phyloP scores from a whole-genome alignment of 1,284 basidiomycete species.

The Sporisorium scitamineum region DNA sequence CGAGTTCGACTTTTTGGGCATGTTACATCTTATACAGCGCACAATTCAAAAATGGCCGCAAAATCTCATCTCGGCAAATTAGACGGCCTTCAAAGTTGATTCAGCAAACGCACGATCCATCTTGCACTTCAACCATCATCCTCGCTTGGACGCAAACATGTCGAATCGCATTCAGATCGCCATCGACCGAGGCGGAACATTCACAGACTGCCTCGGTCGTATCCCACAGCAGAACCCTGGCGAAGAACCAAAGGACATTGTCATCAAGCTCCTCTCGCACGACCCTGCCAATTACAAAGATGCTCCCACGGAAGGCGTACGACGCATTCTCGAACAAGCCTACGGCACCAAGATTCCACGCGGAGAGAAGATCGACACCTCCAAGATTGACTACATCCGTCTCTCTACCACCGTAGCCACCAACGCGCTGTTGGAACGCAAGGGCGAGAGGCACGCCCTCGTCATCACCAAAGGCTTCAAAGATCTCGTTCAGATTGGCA shows the following conservation, averaged over 20 bases:
- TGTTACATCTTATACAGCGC: background rate
- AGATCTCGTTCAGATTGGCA: constrained; percentile 89
- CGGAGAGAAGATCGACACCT: constrained; percentile 78
- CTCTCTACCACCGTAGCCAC: constrained; percentile 96
- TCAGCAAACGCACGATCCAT: constrained; percentile 16
- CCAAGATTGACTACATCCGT: constrained; percentile 91
- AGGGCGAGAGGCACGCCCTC: constrained; percentile 89
- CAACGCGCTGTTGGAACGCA: constrained; percentile 93
- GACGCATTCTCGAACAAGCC: constrained; percentile 85
- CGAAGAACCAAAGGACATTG: constrained; percentile 60
- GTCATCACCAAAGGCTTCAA: constrained; percentile 92
- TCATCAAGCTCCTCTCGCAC: constrained; percentile 71
- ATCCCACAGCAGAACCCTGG: constrained; percentile 32
- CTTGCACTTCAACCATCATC: background rate
- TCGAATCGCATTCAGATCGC: constrained; percentile 56
- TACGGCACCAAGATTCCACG: constrained; percentile 78
- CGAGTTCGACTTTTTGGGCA: background rate
- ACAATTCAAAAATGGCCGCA: background rate
- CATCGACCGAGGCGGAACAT: constrained; percentile 68
- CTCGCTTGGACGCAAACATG: constrained; percentile 15
- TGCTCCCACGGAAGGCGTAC: constrained; percentile 93
- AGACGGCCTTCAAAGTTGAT: constrained; percentile 12
- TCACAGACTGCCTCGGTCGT: constrained; percentile 65
- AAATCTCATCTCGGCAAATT: constrained; percentile 28
- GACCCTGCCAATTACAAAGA: constrained; percentile 83